Conservation (phyloP, 2,329 filamentous ascomycete species). For the Daldinia sp. region DNA sequence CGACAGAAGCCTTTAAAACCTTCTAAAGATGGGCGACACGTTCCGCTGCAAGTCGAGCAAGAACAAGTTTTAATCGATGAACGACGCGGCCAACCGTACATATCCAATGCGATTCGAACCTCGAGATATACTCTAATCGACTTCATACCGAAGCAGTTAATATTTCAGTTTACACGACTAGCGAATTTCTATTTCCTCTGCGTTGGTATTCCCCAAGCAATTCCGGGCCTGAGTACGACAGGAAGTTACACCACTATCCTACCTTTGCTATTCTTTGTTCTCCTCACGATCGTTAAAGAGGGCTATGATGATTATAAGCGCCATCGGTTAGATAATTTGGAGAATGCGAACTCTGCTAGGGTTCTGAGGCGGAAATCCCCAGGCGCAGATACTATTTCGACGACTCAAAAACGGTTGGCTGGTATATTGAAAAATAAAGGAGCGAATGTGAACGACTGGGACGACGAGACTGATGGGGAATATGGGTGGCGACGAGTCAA, state of each 20-base stretch:
- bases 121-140: conserved; percentile 87
- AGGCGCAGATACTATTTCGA: conserved; percentile 15
- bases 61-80: conserved; percentile 61
- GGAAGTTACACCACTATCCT: conserved; percentile 80
- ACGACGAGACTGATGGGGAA: conserved; percentile 44
- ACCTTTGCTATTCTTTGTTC: conserved; percentile 79
- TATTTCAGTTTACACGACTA: conserved; percentile 87
- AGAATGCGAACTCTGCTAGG: conserved; percentile 71
- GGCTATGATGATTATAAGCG: conserved; percentile 87
- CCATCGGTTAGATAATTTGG: conserved; percentile 82
- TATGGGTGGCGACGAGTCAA: conserved; percentile 67
- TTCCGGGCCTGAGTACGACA: conserved; percentile 80
- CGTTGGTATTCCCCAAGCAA: conserved; percentile 85
- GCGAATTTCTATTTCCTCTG: conserved; percentile 91
- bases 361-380: conserved; percentile 55
- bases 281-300: conserved; percentile 85
- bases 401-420: conserved; percentile 41
- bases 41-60: conserved; percentile 58
- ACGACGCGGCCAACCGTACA: conserved; percentile 62
- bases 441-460: conserved; percentile 26
- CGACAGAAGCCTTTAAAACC: conserved; percentile 75
- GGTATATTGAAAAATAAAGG: conserved; percentile 30
- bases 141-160: conserved; percentile 85
- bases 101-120: conserved; percentile 78
- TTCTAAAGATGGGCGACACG: conserved; percentile 75